Base-by-base conservation (phyloP, 2,329 filamentous ascomycete genomes). In the Diaporthe sp. region DNA sequence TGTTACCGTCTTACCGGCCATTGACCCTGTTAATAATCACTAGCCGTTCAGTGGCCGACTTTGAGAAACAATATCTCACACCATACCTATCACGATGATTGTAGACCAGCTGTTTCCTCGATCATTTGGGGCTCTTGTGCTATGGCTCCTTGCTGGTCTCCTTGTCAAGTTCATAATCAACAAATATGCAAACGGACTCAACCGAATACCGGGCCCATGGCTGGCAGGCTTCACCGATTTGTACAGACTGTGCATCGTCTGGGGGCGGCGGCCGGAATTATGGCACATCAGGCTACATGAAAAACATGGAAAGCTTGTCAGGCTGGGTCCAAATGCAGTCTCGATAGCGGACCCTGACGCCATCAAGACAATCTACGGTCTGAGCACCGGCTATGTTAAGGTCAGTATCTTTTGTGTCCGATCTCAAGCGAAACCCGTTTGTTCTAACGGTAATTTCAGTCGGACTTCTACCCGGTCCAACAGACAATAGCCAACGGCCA, bases 391-490 rank as follows among this genome's bases (percentile, higher is more conserved):
- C 31, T 71, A 75, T 44, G 37, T 58, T n/a, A 78, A 78, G 77
- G 77, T 77, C 28, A 65, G 51, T 2, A 67, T 4, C 17, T 12
- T 1, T 15, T 44, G 3, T 13, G 31, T 10, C 20, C 28, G 13
- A 17, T 39, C 20, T 28, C 2, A 17, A 7, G 22, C 8, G 2
- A 13, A 15, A 28, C 3, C 13, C 3, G 15, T 3, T 3, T 17
- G n/a, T 39, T n/a, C 60, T 39, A 42, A 58, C 8, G 49, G 0
- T 7, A 13, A 4, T 49, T n/a, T 8, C 10, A 79, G 77, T 79
- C 78, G 9, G 76, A 79, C 13, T 80, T 77, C 67, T 80, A 80
- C 76, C 71, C 71, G 2, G 79, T 78, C 15, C 74, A 80, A 20
- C 77, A 75, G 39, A 75, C 75, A 15, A 78, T 79, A 71, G 74